phyloP scores from a whole-genome alignment of 2,329 filamentous ascomycete genomes.

The Cercospora sesami region DNA sequence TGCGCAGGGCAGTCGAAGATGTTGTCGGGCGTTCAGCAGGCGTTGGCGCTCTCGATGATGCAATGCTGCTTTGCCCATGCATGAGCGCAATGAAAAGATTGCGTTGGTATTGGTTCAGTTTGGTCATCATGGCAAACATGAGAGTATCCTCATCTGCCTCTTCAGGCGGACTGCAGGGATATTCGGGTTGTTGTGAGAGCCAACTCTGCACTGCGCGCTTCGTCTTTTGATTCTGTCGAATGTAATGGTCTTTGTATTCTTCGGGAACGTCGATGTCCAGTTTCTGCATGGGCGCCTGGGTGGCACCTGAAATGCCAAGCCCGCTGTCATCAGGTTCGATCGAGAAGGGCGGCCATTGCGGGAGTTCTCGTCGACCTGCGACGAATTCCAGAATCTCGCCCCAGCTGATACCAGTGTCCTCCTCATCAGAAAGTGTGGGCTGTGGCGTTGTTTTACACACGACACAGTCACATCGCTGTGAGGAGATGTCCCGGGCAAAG shows the following conservation, averaged over 20 bases:
- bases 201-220: constrained; percentile 88
- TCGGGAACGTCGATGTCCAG: constrained; percentile 93
- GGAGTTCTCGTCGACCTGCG: constrained; percentile 81
- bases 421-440: constrained; percentile 51
- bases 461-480: constrained; percentile 79
- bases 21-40: constrained; percentile 47
- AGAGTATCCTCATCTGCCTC: constrained; percentile 94
- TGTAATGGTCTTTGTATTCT: constrained; percentile 88
- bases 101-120: constrained; percentile 71
- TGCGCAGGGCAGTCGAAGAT: constrained; percentile 67
- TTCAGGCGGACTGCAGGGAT: constrained; percentile 71
- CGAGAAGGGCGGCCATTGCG: constrained; percentile 84
- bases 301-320: constrained; percentile 56
- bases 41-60: constrained; percentile 65
- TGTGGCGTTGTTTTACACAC: constrained; percentile 66
- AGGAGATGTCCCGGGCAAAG: constrained; percentile 87
- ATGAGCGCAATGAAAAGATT: constrained; percentile 81
- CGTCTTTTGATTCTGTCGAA: constrained; percentile 88
- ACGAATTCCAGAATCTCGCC: constrained; percentile 93
- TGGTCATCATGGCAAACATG: constrained; percentile 89
- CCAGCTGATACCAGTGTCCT: constrained; percentile 76
- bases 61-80: constrained; percentile 55
- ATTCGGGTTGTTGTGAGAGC: constrained; percentile 77
- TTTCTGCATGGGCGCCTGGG: constrained; percentile 66
- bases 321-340: constrained; percentile 59